A percentile compares a stretch with the other conserved stretches of the same genome.
These are phyloP conservation scores for Blastobotrys muscicola DNA, from an alignment of 805 yeast species.

Conservation along the genomic window DNA sequence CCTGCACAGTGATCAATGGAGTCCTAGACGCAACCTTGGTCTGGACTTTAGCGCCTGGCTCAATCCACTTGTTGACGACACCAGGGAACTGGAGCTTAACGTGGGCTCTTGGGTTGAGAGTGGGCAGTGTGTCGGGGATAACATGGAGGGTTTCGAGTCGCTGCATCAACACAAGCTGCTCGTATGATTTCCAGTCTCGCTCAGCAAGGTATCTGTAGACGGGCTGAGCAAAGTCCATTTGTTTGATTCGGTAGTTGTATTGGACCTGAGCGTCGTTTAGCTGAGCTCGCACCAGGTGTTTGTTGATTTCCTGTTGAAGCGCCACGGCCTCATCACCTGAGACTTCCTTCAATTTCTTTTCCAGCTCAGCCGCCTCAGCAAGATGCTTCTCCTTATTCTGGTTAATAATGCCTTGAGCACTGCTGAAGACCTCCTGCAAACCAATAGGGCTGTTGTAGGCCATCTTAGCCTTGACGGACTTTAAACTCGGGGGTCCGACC, in stretches of 20 bases:
- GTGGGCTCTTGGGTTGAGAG: slow-evolving; percentile 70
- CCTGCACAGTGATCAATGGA: slow-evolving; percentile 71
- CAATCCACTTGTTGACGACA: slow-evolving; percentile 49
- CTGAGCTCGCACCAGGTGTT: slow-evolving; percentile 53
- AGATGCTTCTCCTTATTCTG: slow-evolving; percentile 39
- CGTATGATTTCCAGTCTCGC: slow-evolving; percentile 62
- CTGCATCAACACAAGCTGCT: slow-evolving; percentile 78
- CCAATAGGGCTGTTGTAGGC: slow-evolving; percentile 61
- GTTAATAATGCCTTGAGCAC: slow-evolving; percentile 53
- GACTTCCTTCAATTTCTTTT: slow-evolving; percentile 6
- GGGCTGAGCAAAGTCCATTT: slow-evolving; percentile 61
- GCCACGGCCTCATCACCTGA: slow-evolving; percentile 15
- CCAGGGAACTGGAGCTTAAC: slow-evolving; percentile 69
- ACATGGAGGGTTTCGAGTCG: slow-evolving; percentile 76
- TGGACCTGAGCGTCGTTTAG: slow-evolving; percentile 74
- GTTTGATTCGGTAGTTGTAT: slow-evolving; percentile 45
- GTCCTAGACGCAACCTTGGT: slow-evolving; percentile 63
- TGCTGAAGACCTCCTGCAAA: slow-evolving; percentile 61
- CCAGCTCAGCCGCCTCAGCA: slow-evolving; percentile 30
- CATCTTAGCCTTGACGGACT: slow-evolving; percentile 12
- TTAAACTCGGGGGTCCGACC: slow-evolving; percentile 19
- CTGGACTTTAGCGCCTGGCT: slow-evolving; percentile 70
- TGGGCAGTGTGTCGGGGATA: slow-evolving; percentile 91
- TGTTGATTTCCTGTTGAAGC: slow-evolving; percentile 13
- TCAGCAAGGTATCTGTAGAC: slow-evolving; percentile 65